phyloP scores from a whole-genome alignment of 257 asterid species.

The Solanum chmielewskii region DNA sequence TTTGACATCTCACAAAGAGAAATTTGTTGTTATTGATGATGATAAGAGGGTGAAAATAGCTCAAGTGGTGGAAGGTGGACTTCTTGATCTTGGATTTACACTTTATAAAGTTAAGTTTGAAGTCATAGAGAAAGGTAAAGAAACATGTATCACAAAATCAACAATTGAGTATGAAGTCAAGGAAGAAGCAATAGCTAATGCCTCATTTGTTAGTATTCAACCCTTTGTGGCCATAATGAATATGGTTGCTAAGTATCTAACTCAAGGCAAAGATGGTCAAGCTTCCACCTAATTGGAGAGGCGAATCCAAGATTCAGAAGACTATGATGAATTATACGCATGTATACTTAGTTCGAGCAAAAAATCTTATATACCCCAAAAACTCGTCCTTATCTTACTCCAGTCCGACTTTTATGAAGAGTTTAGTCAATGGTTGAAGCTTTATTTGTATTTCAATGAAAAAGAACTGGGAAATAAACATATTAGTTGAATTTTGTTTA shows the following conservation, averaged over 20 bases:
- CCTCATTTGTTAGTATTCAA: conserved; percentile 28
- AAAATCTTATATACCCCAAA: neutral
- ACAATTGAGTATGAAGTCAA: conserved; percentile 46
- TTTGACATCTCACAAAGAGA: conserved; percentile 32
- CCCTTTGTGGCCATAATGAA: conserved; percentile 27
- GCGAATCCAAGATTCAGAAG: neutral
- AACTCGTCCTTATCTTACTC: neutral
- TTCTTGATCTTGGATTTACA: conserved; percentile 38
- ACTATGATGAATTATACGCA: neutral
- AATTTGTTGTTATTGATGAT: conserved; percentile 49
- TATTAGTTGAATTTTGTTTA: neutral
- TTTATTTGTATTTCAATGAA: neutral
- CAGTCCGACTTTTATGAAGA: neutral
- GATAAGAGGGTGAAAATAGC: conserved; percentile 35
- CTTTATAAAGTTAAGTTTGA: conserved; percentile 30
- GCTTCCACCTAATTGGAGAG: neutral
- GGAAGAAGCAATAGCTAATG: conserved; percentile 35
- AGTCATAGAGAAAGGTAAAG: conserved; percentile 28
- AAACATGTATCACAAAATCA: conserved; percentile 30
- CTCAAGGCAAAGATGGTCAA: neutral
- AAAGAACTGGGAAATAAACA: neutral
- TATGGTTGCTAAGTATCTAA: conserved; percentile 18
- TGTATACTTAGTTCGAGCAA: neutral
- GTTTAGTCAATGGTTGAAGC: neutral
- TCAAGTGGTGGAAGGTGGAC: conserved; percentile 59